Evolutionary conservation across 192 early-diverging fungal genomes (phyloP).

Genomic region (Coemansia sp.): DNA sequence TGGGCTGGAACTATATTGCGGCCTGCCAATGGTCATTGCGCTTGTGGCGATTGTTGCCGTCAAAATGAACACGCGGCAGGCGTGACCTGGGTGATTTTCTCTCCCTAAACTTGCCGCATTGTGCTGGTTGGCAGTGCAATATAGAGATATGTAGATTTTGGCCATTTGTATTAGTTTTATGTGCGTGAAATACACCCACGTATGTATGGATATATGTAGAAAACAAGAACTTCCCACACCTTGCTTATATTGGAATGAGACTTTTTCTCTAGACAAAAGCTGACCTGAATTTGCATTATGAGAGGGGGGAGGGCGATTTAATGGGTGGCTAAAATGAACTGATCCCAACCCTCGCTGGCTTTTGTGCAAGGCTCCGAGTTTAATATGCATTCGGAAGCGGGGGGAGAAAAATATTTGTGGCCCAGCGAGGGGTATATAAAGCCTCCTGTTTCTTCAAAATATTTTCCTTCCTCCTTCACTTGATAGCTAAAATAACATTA

Average conservation of each 20-base stretch:
- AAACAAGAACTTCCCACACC: no score
- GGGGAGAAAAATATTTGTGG: neutral
- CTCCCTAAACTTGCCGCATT: no score
- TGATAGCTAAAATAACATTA: neutral
- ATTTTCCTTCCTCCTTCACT: neutral
- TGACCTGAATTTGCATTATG: neutral
- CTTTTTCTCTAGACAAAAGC: no score
- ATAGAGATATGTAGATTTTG: no score
- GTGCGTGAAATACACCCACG: neutral
- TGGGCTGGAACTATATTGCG: conserved; percentile 45
- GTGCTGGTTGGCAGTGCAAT: neutral
- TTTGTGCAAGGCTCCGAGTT: neutral
- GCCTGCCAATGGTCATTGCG: conserved; percentile 42
- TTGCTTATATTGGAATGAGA: no score
- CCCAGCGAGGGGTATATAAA: no score
- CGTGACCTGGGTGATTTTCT: conserved; percentile 3
- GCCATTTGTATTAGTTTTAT: neutral
- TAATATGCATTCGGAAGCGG: conserved; percentile 5
- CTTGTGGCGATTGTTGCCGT: conserved; percentile 37
- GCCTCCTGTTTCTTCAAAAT: neutral
- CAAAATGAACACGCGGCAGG: conserved; percentile 15
- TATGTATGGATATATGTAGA: no score
- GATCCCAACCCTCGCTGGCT: neutral
- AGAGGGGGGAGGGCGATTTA: neutral
- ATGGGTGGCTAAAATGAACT: no score